These are phyloP conservation scores for Acer campestre DNA, from an alignment of 345 rosid species.

Conservation along the genomic window DNA sequence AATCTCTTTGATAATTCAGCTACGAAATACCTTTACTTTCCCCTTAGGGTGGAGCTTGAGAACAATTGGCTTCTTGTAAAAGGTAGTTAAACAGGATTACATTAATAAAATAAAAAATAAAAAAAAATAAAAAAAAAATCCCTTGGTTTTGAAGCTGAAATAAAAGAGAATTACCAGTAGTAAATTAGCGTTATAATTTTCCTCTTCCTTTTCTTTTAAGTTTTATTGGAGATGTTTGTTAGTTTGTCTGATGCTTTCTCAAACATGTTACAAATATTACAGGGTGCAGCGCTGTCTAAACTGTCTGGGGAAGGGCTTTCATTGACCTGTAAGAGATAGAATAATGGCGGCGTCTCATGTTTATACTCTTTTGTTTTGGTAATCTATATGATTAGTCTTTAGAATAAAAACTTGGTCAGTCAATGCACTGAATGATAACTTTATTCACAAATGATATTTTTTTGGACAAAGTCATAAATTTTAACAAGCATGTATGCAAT, in stretches of 20 bases:
- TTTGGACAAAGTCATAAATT: background rate
- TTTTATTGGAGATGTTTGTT: background rate
- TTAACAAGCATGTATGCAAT: background rate
- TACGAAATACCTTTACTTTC: no score
- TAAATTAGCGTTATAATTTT: background rate
- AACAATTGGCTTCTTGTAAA: no score
- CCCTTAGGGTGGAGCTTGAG: no score
- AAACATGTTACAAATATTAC: constrained; percentile 28
- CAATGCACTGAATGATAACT: background rate
- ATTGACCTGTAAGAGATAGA: constrained; percentile 21
- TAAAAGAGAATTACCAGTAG: background rate
- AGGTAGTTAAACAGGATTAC: no score
- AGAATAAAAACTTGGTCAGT: background rate
- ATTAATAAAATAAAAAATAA: no score
- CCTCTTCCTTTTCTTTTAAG: background rate
- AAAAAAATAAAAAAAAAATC: no score
- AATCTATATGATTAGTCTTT: background rate
- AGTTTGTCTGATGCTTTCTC: background rate
- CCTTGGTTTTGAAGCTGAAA: no score
- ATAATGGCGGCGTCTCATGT: background rate
- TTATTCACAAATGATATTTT: background rate
- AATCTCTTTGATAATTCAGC: background rate
- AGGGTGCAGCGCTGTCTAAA: constrained; percentile 84
- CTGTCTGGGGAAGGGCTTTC: constrained; percentile 66
- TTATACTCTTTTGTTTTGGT: background rate